Evolutionary conservation across 208 protist genomes (phyloP).

Genomic region (Leishmania aethiopica): DNA sequence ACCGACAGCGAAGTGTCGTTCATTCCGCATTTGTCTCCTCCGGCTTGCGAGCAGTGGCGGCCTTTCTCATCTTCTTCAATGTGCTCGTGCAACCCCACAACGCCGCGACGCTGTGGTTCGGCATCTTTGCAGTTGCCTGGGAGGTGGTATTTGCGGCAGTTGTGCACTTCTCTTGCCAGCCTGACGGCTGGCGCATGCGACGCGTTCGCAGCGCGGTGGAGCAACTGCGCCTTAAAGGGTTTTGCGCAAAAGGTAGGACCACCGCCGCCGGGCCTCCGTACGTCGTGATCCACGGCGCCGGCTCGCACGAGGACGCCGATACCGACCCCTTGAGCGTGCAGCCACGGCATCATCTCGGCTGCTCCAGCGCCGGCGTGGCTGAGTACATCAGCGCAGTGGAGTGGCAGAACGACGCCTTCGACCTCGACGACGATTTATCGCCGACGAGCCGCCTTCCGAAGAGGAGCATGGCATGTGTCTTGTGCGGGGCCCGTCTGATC

Average conservation of each 20-base stretch:
- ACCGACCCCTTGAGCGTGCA: neutral
- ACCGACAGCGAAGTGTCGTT: neutral
- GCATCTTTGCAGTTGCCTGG: neutral
- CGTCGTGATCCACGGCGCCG: neutral
- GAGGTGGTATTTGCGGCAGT: neutral
- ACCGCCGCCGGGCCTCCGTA: neutral
- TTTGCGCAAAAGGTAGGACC: neutral
- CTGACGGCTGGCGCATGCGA: neutral
- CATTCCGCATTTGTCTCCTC: constrained; percentile 1
- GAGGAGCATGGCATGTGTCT: neutral
- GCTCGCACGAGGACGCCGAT: neutral
- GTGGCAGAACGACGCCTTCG: neutral
- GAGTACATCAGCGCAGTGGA: constrained; percentile 8
- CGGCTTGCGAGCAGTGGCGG: neutral
- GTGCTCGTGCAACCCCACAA: neutral
- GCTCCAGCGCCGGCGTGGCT: neutral
- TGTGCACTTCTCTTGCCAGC: constrained; percentile 9
- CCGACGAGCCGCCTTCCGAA: neutral
- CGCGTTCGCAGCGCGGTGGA: constrained; percentile 11
- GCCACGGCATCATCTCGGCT: neutral
- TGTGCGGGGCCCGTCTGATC: constrained; percentile 7
- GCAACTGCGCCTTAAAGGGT: constrained; percentile 1
- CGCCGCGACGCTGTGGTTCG: neutral
- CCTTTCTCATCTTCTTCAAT: neutral
- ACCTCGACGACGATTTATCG: neutral